Evolutionary conservation across 2,329 filamentous ascomycete genomes (phyloP).

Genomic region (Apiospora malaysiana): DNA sequence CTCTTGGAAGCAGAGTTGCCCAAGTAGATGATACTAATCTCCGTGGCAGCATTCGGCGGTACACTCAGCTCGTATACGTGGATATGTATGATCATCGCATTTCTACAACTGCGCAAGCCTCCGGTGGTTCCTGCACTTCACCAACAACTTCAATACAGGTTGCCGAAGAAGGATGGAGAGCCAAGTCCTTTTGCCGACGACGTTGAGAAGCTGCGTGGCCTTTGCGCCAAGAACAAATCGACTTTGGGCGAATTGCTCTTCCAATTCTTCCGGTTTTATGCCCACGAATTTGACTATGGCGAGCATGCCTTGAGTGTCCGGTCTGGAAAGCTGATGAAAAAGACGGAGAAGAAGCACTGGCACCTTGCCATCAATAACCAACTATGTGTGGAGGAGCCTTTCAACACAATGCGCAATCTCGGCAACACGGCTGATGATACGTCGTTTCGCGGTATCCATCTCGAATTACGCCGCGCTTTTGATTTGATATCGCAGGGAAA

Average conservation of each 20-base stretch:
- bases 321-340: slow-evolving; percentile 77
- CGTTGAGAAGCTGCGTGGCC: slow-evolving; percentile 73
- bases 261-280: slow-evolving; percentile 94
- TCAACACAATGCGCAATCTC: slow-evolving; percentile 87
- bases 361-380: slow-evolving; percentile 79
- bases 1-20: not conserved
- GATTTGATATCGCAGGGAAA: slow-evolving; percentile 79
- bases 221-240: slow-evolving; percentile 80
- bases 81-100: slow-evolving; percentile 98
- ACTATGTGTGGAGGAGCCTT: slow-evolving; percentile 95
- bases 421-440: slow-evolving; percentile 97
- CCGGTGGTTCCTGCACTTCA: slow-evolving; percentile 88
- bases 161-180: slow-evolving; percentile 66
- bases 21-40: not conserved
- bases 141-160: slow-evolving; percentile 68
- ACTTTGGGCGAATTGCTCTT: slow-evolving; percentile 87
- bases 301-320: slow-evolving; percentile 84
- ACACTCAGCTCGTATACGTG: slow-evolving; percentile 98
- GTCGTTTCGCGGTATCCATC: slow-evolving; percentile 87
- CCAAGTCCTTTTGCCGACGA: slow-evolving; percentile 87
- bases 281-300: slow-evolving; percentile 90
- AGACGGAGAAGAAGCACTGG: slow-evolving; percentile 84
- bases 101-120: slow-evolving; percentile 85
- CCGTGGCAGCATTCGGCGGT: slow-evolving; percentile 76
- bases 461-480: slow-evolving; percentile 89